Conservation (phyloP, 2,329 filamentous ascomycete species). For the Bipolaris cookei region DNA sequence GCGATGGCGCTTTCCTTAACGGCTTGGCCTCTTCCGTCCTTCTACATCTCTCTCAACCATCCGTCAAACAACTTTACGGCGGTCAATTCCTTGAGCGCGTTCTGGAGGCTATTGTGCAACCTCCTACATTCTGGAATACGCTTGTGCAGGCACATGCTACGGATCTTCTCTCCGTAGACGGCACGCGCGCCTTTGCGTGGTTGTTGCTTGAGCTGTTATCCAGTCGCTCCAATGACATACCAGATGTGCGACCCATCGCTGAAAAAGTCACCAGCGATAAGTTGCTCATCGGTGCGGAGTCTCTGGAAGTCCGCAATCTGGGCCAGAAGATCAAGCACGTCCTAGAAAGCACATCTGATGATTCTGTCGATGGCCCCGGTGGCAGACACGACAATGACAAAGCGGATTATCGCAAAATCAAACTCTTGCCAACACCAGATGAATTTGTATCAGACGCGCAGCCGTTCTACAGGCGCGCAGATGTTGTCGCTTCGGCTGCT, state of each 20-base stretch:
- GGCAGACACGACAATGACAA: conserved; percentile 78
- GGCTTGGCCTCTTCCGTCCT: conserved; percentile 42
- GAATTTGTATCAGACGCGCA: conserved; percentile 64
- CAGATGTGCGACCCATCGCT: conserved; percentile 36
- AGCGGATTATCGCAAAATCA: conserved; percentile 64
- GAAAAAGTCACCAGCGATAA: conserved; percentile 26
- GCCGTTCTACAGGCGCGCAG: conserved; percentile 61
- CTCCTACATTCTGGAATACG: conserved; percentile 62
- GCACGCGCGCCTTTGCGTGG: conserved; percentile 47
- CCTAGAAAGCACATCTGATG: conserved; percentile 59
- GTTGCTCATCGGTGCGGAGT: conserved; percentile 45
- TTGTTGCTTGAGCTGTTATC: conserved; percentile 57
- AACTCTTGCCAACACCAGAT: conserved; percentile 69
- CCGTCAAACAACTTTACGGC: conserved; percentile 57
- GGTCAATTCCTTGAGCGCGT: conserved; percentile 59
- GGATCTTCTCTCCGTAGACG: conserved; percentile 29
- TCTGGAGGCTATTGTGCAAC: conserved; percentile 57
- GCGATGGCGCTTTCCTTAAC: conserved; percentile 55
- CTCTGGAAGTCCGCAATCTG: conserved; percentile 61
- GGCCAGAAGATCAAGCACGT: conserved; percentile 59
- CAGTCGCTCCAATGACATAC: conserved; percentile 38
- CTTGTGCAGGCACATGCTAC: conserved; percentile 46
- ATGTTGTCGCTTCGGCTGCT: conserved; percentile 55
- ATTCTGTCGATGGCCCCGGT: conserved; percentile 55
- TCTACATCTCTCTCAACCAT: conserved; percentile 50